phyloP scores from a whole-genome alignment of 1,284 basidiomycete species.

The Boletus semigastroideus region DNA sequence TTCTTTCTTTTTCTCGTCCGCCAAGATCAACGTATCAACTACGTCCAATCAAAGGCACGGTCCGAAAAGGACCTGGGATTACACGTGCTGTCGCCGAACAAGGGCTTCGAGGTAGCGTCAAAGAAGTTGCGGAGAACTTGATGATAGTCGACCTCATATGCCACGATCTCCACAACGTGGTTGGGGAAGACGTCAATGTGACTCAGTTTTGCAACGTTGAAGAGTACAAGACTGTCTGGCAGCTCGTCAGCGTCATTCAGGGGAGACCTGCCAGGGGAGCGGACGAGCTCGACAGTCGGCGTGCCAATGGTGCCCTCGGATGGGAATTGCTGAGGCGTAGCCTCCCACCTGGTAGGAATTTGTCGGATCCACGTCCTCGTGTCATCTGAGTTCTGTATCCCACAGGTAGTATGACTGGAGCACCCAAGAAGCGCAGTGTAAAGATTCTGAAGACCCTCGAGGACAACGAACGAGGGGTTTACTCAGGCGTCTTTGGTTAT shows the following conservation, averaged over 20 bases:
- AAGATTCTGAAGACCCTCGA: slow-evolving; percentile 88
- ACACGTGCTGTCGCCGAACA: slow-evolving; percentile 64
- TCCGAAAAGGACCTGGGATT: slow-evolving; percentile 63
- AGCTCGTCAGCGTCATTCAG: slow-evolving; percentile 92
- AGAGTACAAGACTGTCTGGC: slow-evolving; percentile 94
- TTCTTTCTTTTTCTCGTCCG: slow-evolving; percentile 79
- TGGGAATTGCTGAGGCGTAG: slow-evolving; percentile 80
- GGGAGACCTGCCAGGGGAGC: slow-evolving; percentile 47
- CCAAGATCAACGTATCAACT: slow-evolving; percentile 73
- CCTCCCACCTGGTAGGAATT: slow-evolving; percentile 80
- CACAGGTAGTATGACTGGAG: slow-evolving; percentile 94
- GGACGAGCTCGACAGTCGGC: slow-evolving; percentile 27
- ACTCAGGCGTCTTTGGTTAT: slow-evolving; percentile 95
- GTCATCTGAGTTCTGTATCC: slow-evolving; percentile 5
- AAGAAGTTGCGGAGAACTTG: slow-evolving; percentile 96
- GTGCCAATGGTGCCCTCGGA: slow-evolving; percentile 51
- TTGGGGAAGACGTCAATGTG: slow-evolving; percentile 78
- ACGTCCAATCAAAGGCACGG: slow-evolving; percentile 95
- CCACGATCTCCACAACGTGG: slow-evolving; percentile 82
- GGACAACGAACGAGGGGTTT: slow-evolving; percentile 69
- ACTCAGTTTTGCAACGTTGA: slow-evolving; percentile 89
- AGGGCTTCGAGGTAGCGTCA: slow-evolving; percentile 71
- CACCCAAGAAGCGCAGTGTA: slow-evolving; percentile 92
- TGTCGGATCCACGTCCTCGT: neutral
- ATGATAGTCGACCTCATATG: slow-evolving; percentile 99